Percentiles rank a stretch among this genome's conserved stretches.
These are phyloP conservation scores for Septoria linicola DNA, from an alignment of 2,329 filamentous ascomycete genomes.

Conservation along the genomic window DNA sequence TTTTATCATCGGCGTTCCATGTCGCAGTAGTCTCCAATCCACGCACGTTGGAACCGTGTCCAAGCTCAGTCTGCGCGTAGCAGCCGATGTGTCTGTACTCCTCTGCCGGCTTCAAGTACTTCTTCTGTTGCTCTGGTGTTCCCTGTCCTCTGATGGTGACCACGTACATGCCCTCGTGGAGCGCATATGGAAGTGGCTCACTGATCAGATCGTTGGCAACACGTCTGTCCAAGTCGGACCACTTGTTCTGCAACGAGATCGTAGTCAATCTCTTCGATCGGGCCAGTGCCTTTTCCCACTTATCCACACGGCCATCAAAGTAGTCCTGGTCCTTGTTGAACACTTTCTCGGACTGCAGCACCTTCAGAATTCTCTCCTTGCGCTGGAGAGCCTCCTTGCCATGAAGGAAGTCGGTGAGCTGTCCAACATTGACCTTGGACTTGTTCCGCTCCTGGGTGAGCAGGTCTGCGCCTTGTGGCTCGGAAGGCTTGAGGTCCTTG, in stretches of 20 bases:
- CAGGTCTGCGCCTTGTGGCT: slow-evolving; percentile 67
- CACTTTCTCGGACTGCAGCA: slow-evolving; percentile 66
- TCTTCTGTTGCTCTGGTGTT: slow-evolving; percentile 69
- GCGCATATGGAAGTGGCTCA: slow-evolving; percentile 71
- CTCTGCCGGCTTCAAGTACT: slow-evolving; percentile 67
- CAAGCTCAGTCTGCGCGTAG: slow-evolving; percentile 78
- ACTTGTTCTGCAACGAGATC: slow-evolving; percentile 65
- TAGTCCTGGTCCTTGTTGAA: slow-evolving; percentile 80
- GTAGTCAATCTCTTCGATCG: slow-evolving; percentile 69
- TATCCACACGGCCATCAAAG: slow-evolving; percentile 67
- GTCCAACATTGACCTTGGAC: slow-evolving; percentile 65
- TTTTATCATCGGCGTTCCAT: slow-evolving; percentile 72
- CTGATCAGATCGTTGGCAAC: slow-evolving; percentile 67
- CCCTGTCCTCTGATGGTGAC: slow-evolving; percentile 70
- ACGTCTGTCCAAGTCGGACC: slow-evolving; percentile 63
- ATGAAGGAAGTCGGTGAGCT: slow-evolving; percentile 67
- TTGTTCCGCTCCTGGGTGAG: slow-evolving; percentile 66
- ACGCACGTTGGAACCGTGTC: slow-evolving; percentile 74
- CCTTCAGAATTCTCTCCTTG: slow-evolving; percentile 59
- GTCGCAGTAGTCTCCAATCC: slow-evolving; percentile 71
- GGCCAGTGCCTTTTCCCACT: slow-evolving; percentile 67
- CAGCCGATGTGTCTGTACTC: slow-evolving; percentile 73
- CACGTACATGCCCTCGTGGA: slow-evolving; percentile 71
- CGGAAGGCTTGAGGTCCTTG: slow-evolving; percentile 63
- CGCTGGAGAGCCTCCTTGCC: slow-evolving; percentile 63